Evolutionary conservation across 352 stramenopile genomes (phyloP).

Genomic region (Phytophthora boehmeriae): DNA sequence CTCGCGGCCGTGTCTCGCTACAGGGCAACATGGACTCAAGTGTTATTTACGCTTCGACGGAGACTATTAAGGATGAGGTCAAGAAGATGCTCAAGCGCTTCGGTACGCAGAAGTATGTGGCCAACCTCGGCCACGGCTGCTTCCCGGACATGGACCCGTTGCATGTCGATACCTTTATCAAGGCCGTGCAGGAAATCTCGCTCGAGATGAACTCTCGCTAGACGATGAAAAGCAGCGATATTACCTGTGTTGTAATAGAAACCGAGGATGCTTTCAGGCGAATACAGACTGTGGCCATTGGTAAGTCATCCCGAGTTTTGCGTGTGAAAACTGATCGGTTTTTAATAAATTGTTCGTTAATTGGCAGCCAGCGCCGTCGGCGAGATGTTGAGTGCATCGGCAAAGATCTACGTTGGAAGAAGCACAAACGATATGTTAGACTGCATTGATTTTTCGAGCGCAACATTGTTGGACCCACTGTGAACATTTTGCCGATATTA

Average conservation of each 20-base stretch:
- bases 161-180: slow-evolving; percentile 96
- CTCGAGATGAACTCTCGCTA: slow-evolving; percentile 82
- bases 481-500: slow-evolving; percentile 80
- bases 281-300: neutral
- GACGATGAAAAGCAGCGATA: slow-evolving; percentile 2
- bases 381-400: slow-evolving; percentile 71
- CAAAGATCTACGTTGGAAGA: slow-evolving; percentile 55
- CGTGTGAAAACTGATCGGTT: slow-evolving; percentile 4
- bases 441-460: neutral
- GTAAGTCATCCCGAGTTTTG: neutral
- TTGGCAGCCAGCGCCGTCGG: slow-evolving; percentile 28
- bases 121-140: slow-evolving; percentile 98
- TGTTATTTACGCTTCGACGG: slow-evolving; percentile 84
- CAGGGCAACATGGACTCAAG: slow-evolving; percentile 95
- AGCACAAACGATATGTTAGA: slow-evolving; percentile 10
- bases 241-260: slow-evolving; percentile 36
- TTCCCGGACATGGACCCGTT: slow-evolving; percentile 95
- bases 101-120: slow-evolving; percentile 95
- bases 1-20: slow-evolving; percentile 71
- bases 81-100: slow-evolving; percentile 96
- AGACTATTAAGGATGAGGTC: slow-evolving; percentile 86
- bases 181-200: slow-evolving; percentile 95
- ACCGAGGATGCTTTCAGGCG: slow-evolving; percentile 3
- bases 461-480: slow-evolving; percentile 36
- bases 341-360: slow-evolving; percentile 10